phyloP scores from a whole-genome alignment of 768 basidiomycete genomes.

The Lactarius vividus region DNA sequence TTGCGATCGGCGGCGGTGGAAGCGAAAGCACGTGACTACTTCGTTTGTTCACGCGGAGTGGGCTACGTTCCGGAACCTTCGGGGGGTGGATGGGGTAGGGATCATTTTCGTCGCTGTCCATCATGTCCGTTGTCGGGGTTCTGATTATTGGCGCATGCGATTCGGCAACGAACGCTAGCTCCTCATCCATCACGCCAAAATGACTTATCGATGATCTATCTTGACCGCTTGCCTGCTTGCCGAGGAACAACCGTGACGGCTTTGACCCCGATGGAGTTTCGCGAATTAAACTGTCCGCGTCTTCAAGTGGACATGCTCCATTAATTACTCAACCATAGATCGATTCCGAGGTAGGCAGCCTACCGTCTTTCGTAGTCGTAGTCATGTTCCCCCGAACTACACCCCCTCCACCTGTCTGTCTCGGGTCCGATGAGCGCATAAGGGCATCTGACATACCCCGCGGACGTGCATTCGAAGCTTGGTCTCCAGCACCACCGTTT shows the following conservation, averaged over 20 bases:
- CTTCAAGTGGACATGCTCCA: conserved; percentile 19
- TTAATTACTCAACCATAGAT: conserved; percentile 26
- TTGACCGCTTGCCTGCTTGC: conserved; percentile 11
- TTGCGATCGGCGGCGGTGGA: not conserved
- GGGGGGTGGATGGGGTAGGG: not conserved
- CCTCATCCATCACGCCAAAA: conserved; percentile 11
- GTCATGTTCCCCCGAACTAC: conserved; percentile 21
- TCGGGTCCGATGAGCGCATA: conserved; percentile 30
- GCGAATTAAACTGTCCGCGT: conserved; percentile 12
- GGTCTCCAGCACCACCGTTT: conserved; percentile 39
- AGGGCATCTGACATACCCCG: conserved; percentile 75
- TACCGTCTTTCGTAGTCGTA: conserved; percentile 26
- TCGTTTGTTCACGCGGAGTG: conserved; percentile 3
- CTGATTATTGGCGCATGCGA: conserved; percentile 17
- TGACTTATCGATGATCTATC: conserved; percentile 12
- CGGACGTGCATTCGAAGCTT: conserved; percentile 46
- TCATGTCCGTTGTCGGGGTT: not conserved
- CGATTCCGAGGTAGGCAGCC: conserved; percentile 26
- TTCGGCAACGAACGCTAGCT: conserved; percentile 18
- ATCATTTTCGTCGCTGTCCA: not conserved
- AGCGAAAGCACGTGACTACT: not conserved
- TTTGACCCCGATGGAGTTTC: conserved; percentile 13
- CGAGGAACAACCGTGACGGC: conserved; percentile 8
- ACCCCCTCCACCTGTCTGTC: conserved; percentile 19
- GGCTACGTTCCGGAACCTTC: not conserved